A percentile compares a stretch with the other conserved stretches of the same genome.
These are phyloP conservation scores for Solanum raphanifolium DNA, from an alignment of 257 asterid genomes.

Conservation along the genomic window DNA sequence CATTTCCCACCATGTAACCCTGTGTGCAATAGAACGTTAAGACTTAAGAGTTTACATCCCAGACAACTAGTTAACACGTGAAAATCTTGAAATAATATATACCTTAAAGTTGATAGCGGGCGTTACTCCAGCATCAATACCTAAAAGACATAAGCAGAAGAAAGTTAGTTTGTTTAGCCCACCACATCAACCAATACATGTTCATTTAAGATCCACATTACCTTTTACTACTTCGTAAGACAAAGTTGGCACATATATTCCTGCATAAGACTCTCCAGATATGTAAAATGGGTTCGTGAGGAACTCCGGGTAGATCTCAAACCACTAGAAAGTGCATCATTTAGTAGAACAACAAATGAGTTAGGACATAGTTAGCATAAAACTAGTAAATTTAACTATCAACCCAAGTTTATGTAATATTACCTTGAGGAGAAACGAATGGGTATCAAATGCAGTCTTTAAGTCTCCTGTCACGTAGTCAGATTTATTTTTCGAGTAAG, in stretches of 20 bases:
- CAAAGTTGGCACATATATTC: slow-evolving; percentile 89
- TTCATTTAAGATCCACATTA: slow-evolving; percentile 7
- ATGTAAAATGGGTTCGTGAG: slow-evolving; percentile 64
- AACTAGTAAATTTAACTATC: not conserved
- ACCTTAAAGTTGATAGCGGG: slow-evolving; percentile 83
- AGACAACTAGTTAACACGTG: not conserved
- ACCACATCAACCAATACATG: not conserved
- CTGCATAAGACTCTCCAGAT: slow-evolving; percentile 93
- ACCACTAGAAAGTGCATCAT: slow-evolving; percentile 56
- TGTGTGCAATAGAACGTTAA: slow-evolving; percentile 28
- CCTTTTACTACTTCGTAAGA: slow-evolving; percentile 75
- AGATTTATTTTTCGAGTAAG: slow-evolving; percentile 54
- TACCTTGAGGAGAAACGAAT: slow-evolving; percentile 82
- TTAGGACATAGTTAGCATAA: not conserved
- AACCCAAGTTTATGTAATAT: not conserved
- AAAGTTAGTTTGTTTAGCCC: not conserved
- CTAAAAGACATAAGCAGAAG: slow-evolving; percentile 21
- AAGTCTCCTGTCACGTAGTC: slow-evolving; percentile 77
- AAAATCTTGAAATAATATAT: slow-evolving; percentile 11
- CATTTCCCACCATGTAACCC: slow-evolving; percentile 99
- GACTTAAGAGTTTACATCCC: slow-evolving; percentile 4
- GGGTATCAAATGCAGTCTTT: slow-evolving; percentile 77
- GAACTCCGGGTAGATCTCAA: slow-evolving; percentile 78
- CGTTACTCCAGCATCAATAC: slow-evolving; percentile 56
- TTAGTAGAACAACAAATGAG: not conserved